Evolutionary conservation across 2,329 filamentous ascomycete genomes (phyloP), one percentile per base, ranked within the genome.

Genomic region (Penicillium sp.): DNA sequence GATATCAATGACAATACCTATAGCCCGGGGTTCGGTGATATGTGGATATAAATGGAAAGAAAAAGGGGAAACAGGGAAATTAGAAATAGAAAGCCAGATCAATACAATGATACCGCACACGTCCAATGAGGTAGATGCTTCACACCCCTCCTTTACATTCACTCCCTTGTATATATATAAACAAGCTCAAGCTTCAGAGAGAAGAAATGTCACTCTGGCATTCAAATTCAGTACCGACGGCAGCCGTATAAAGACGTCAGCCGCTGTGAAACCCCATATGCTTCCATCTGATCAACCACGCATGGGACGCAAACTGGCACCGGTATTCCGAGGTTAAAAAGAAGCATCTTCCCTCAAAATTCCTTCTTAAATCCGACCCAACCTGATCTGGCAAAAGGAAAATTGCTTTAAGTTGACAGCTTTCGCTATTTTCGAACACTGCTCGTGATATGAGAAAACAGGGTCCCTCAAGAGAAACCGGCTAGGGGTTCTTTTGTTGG

Each of bases 251-350:
- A 65, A 68, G 60, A 68, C 66, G 68, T 73, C 70, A 73, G 71
- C 71, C 71, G 70, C 70, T 72, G 71, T 74, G 71, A 69, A 72
- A 74, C 71, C 65, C 68, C 60, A 66, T 61, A 63, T 59, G 63
- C 65, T 66, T 66, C 58, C 69, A 66, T 73, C 69, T 73, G 71
- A 73, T 73, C 68, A 68, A 68, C 67, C 66, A 63, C 59, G 68
- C 68, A 70, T 69, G 62, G 61, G 62, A 61, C 53, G 49, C 55
- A 58, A 59, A 63, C 58, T 56, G 57, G 53, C 51, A 57, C 51
- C 44, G 23, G 31, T 33, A 47, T 29, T 36, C 19, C 29, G 36
- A 42, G 36, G 49, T 59, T 47, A 45, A 57, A 55, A 59, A 53
- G 61, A 52, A 53, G 35, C 45, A 51, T 23, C 29, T 59, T 53